Evolutionary conservation across 345 rosid genomes (phyloP).

Genomic region (Carallia pectinifolia): DNA sequence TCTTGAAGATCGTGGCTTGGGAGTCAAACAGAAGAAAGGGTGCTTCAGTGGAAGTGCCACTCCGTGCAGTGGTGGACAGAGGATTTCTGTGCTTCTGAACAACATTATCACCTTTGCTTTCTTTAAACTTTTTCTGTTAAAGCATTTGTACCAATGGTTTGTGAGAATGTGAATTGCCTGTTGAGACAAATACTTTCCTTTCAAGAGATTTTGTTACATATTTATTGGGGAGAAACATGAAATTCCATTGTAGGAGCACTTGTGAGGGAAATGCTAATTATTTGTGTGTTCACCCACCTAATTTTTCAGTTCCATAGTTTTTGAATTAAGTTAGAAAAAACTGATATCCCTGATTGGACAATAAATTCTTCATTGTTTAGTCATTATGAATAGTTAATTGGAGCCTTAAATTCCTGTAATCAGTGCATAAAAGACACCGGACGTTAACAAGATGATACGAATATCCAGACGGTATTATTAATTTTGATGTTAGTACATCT

Average conservation of each 20-base stretch:
- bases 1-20: slow-evolving; percentile 73
- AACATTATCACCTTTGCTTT: slow-evolving; percentile 16
- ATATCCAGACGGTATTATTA: no score
- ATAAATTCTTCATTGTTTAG: no score
- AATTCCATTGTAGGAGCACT: slow-evolving; percentile 2
- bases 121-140: slow-evolving; percentile 18
- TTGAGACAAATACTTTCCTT: not conserved
- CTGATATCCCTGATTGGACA: not conserved
- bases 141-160: slow-evolving; percentile 10
- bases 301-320: not conserved
- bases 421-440: no score
- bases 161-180: slow-evolving; percentile 1
- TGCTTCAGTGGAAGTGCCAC: slow-evolving; percentile 73
- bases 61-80: slow-evolving; percentile 57
- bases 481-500: no score
- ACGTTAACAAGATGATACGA: no score
- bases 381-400: no score
- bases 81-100: slow-evolving; percentile 16
- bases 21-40: slow-evolving; percentile 75
- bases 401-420: no score
- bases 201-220: slow-evolving; percentile 9
- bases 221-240: not conserved
- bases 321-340: not conserved
- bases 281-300: not conserved
- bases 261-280: not conserved